phyloP scores from a whole-genome alignment of 331 rosid genomes.

The Prunus yedoensis region DNA sequence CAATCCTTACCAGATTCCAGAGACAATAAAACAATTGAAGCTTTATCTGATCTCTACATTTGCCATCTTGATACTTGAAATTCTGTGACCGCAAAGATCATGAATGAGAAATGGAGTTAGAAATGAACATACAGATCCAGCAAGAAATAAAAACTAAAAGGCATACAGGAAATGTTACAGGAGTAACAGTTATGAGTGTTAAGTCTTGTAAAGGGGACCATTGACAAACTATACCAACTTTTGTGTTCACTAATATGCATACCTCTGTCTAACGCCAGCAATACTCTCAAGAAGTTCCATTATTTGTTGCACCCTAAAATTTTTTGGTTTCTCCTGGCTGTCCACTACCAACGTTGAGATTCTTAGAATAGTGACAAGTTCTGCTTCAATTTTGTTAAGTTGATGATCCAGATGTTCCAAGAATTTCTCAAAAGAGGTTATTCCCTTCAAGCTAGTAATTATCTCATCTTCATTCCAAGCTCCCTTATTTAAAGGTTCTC shows the following conservation, averaged over 20 bases:
- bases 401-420: slow-evolving; percentile 62
- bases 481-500: slow-evolving; percentile 9
- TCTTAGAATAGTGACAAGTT: slow-evolving; percentile 61
- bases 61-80: slow-evolving; percentile 42
- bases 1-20: slow-evolving; percentile 36
- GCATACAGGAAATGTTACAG: not conserved
- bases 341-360: slow-evolving; percentile 58
- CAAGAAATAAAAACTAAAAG: not conserved
- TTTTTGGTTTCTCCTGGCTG: slow-evolving; percentile 49
- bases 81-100: slow-evolving; percentile 35
- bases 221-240: not conserved
- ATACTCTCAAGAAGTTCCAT: slow-evolving; percentile 69
- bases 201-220: not conserved
- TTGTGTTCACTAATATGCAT: slow-evolving; percentile 10
- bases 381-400: slow-evolving; percentile 65
- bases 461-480: slow-evolving; percentile 36
- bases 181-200: not conserved
- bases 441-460: slow-evolving; percentile 35
- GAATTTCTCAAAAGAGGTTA: slow-evolving; percentile 58
- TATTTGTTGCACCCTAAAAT: slow-evolving; percentile 63
- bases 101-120: not conserved
- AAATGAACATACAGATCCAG: not conserved
- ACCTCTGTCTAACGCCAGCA: slow-evolving; percentile 65
- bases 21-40: slow-evolving; percentile 25
- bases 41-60: slow-evolving; percentile 38